Conservation (phyloP, 2,329 filamentous ascomycete genomes). For the Botrytis deweyae region DNA sequence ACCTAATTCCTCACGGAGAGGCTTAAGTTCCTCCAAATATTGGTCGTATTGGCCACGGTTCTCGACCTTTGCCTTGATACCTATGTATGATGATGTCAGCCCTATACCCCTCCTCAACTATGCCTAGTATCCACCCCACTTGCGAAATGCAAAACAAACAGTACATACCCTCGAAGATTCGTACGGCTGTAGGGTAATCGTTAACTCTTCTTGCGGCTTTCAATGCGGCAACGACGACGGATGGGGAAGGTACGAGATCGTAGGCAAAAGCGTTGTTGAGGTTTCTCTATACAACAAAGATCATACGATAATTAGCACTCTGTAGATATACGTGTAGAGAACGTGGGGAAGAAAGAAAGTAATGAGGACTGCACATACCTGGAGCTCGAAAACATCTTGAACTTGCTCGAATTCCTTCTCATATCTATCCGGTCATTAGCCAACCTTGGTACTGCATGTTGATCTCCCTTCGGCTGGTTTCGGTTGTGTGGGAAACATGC, state of each 20-base stretch:
- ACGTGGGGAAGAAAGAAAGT: neutral
- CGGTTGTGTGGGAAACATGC: constrained; percentile 30
- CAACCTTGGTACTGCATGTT: constrained; percentile 44
- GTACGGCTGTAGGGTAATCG: constrained; percentile 96
- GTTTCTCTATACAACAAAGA: constrained; percentile 63
- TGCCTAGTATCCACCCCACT: constrained; percentile 79
- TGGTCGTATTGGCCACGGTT: constrained; percentile 97
- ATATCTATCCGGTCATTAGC: constrained; percentile 62
- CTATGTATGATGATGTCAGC: constrained; percentile 48
- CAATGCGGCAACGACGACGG: constrained; percentile 87
- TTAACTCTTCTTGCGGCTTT: constrained; percentile 95
- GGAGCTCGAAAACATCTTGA: constrained; percentile 99
- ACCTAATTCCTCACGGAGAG: constrained; percentile 89
- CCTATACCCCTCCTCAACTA: constrained; percentile 92
- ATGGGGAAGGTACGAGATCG: constrained; percentile 94
- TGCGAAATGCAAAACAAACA: constrained; percentile 22
- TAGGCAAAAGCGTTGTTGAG: constrained; percentile 99
- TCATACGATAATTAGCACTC: constrained; percentile 35
- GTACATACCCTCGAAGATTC: constrained; percentile 90
- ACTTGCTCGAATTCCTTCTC: constrained; percentile 99
- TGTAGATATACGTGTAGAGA: constrained; percentile 21
- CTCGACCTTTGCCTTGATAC: constrained; percentile 99
- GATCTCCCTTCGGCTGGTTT: constrained; percentile 27
- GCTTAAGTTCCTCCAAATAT: constrained; percentile 91
- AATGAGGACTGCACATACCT: constrained; percentile 60